These are phyloP conservation scores for Geotrichum citri-aurantii DNA, from an alignment of 1,139 yeast species.

Conservation along the genomic window DNA sequence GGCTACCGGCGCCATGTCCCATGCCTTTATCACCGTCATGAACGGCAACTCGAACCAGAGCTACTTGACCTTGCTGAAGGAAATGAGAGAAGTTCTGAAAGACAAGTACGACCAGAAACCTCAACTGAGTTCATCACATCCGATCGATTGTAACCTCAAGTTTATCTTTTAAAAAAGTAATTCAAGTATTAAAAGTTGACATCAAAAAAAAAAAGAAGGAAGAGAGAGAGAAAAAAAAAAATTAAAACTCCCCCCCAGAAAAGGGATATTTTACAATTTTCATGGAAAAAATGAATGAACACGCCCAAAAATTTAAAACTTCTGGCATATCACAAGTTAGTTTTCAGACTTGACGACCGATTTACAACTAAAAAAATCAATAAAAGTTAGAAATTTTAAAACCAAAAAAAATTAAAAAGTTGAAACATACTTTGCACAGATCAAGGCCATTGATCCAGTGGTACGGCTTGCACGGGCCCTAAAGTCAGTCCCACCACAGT, in stretches of 20 bases:
- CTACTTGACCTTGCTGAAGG: slow-evolving; percentile 70
- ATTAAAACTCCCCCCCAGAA: too few species aligned
- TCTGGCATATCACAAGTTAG: too few species aligned
- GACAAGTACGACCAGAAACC: slow-evolving; percentile 83
- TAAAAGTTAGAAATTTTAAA: background rate
- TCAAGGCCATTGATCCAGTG: slow-evolving; percentile 4
- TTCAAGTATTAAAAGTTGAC: too few species aligned
- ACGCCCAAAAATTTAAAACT: too few species aligned
- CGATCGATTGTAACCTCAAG: slow-evolving; percentile 68
- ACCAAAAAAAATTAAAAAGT: background rate
- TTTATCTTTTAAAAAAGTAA: slow-evolving; percentile 42
- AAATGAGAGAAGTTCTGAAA: slow-evolving; percentile 64
- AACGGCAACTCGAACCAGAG: slow-evolving; percentile 63
- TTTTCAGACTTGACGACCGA: background rate
- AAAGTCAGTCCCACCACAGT: slow-evolving; percentile 13
- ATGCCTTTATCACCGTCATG: slow-evolving; percentile 75
- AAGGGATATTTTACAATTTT: too few species aligned
- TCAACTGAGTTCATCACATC: slow-evolving; percentile 79
- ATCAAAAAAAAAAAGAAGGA: too few species aligned
- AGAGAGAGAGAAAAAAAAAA: background rate
- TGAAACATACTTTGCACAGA: slow-evolving; percentile 12
- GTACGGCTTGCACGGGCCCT: slow-evolving; percentile 9
- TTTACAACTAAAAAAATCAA: slow-evolving; percentile 4
- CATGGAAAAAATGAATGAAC: too few species aligned
- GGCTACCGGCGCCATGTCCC: slow-evolving; percentile 93